Percentiles rank a stretch among this genome's conserved stretches.
These are phyloP conservation scores for Aureobasidium sp. DNA, from an alignment of 2,329 filamentous ascomycete genomes.

Conservation along the genomic window DNA sequence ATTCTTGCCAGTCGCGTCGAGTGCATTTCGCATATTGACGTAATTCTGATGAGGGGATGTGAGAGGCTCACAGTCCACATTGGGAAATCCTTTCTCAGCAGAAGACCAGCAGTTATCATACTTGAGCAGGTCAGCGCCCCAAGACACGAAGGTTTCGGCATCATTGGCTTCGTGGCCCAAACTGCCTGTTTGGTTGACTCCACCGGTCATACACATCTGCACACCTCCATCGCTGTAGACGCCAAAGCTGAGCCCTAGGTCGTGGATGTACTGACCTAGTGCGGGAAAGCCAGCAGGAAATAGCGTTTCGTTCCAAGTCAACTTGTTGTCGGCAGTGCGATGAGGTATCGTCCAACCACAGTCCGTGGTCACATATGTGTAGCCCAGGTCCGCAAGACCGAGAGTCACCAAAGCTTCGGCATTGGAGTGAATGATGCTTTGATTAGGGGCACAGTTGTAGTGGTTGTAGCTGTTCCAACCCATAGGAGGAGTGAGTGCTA, in stretches of 20 bases:
- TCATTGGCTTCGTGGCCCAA: constrained; percentile 46
- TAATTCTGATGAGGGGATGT: constrained; percentile 49
- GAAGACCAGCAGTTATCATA: constrained; percentile 63
- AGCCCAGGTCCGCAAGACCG: constrained; percentile 59
- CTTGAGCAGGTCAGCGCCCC: constrained; percentile 46
- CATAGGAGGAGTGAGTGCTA: constrained; percentile 24
- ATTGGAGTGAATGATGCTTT: constrained; percentile 56
- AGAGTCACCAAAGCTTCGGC: constrained; percentile 60
- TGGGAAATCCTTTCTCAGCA: constrained; percentile 55
- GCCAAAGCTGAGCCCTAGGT: constrained; percentile 56
- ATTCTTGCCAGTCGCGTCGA: constrained; percentile 50
- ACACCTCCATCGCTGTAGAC: constrained; percentile 51
- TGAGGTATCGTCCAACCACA: constrained; percentile 60
- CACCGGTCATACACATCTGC: constrained; percentile 27
- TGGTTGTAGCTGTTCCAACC: constrained; percentile 67
- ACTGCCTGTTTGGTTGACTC: constrained; percentile 24
- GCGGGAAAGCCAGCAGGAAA: constrained; percentile 60
- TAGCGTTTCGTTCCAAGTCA: constrained; percentile 55
- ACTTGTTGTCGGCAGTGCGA: constrained; percentile 45
- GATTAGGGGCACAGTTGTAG: constrained; percentile 56
- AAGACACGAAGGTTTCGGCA: constrained; percentile 42
- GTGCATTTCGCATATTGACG: constrained; percentile 51
- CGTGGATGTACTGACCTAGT: constrained; percentile 56
- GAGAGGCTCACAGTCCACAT: constrained; percentile 48
- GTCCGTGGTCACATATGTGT: constrained; percentile 62